A percentile compares a stretch with the other conserved stretches of the same genome.
Evolutionary conservation across 129 eudicot genomes (phyloP).

Genomic region (Silybum marianum): DNA sequence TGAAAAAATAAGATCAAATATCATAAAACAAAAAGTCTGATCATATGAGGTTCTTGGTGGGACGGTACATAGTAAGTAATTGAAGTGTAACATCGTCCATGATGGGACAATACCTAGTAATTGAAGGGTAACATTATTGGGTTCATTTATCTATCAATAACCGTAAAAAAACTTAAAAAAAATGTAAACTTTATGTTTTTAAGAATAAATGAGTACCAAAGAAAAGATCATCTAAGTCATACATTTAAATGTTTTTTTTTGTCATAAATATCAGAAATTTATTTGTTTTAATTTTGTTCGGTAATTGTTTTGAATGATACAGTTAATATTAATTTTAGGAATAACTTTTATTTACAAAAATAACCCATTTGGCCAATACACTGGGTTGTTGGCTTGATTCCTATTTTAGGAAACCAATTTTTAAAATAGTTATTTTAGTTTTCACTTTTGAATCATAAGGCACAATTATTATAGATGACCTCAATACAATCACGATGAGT

Average conservation of each 20-base stretch:
- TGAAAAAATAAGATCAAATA: background rate
- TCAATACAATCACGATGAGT: too few relatives aligned
- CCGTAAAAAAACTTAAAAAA: background rate
- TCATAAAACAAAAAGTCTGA: background rate
- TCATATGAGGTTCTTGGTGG: background rate
- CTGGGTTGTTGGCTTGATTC: background rate
- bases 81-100: background rate
- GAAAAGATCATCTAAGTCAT: background rate
- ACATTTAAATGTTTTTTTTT: background rate
- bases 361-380: background rate
- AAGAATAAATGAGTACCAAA: background rate
- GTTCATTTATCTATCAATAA: background rate
- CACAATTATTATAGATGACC: too few relatives aligned
- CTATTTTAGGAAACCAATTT: too few relatives aligned
- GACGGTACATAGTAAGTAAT: background rate
- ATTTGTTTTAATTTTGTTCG: background rate
- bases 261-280: background rate
- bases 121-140: background rate
- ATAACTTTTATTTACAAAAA: background rate
- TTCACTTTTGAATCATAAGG: too few relatives aligned
- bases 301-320: too few relatives aligned
- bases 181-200: background rate
- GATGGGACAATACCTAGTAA: background rate
- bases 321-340: background rate
- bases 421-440: too few relatives aligned